Conservation (phyloP, 2,329 filamentous ascomycete species). For the Neofusicoccum umdonicola region DNA sequence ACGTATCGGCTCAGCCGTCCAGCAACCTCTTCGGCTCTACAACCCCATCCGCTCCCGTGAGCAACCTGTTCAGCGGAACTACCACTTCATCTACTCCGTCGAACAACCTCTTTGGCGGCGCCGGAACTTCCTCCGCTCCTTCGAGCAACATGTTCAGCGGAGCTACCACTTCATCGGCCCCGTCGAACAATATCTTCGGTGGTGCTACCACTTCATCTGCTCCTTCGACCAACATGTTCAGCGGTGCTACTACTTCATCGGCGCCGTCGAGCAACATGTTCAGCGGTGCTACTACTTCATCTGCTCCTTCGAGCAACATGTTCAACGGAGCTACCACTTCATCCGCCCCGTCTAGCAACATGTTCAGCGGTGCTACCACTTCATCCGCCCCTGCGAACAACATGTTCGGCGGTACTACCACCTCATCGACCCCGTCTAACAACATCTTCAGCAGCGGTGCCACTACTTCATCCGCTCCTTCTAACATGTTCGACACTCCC, state of each 20-base stretch:
- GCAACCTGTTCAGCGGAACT: background rate
- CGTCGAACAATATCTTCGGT: background rate
- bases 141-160: constrained; percentile 4
- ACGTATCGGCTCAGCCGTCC: background rate
- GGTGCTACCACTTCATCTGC: background rate
- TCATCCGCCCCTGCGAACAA: background rate
- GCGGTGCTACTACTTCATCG: background rate
- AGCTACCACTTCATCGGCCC: background rate
- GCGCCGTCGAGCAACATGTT: background rate
- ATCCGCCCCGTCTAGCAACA: background rate
- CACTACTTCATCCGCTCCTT: background rate
- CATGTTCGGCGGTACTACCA: background rate
- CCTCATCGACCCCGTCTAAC: background rate
- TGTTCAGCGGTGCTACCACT: background rate
- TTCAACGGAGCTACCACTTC: background rate
- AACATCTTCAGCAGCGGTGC: background rate
- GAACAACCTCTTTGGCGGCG: background rate
- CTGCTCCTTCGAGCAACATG: background rate
- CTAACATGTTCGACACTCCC: too few relatives aligned
- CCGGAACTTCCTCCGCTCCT: background rate
- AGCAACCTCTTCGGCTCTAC: background rate
- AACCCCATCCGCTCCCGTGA: background rate
- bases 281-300: background rate
- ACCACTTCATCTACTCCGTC: background rate
- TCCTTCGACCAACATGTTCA: background rate